Conservation (phyloP, 768 basidiomycete genomes). For the Clitopilus hobsonii region DNA sequence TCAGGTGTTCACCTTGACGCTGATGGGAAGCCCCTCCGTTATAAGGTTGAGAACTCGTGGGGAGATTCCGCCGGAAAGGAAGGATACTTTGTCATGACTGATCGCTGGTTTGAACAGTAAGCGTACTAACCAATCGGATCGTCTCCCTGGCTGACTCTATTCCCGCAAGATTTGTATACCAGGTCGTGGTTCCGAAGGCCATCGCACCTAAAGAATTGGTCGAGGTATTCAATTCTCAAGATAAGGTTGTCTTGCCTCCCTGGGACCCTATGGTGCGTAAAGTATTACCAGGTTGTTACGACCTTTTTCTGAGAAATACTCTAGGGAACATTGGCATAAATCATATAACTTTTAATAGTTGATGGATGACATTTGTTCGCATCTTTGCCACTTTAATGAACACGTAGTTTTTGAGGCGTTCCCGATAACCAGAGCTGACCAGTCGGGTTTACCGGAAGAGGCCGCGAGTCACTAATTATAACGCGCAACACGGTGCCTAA, state of each 20-base stretch:
- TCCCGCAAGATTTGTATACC: constrained; percentile 80
- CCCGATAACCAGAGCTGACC: not conserved
- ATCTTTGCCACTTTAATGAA: not conserved
- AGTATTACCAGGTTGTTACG: too few relatives aligned
- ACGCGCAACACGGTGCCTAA: not conserved
- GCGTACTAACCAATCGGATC: constrained; percentile 21
- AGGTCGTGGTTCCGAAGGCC: constrained; percentile 82
- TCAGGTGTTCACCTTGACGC: constrained; percentile 84
- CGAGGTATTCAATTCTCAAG: constrained; percentile 67
- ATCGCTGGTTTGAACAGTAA: constrained; percentile 88
- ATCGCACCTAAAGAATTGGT: constrained; percentile 80
- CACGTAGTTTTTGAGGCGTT: not conserved
- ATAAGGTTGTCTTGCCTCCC: constrained; percentile 66
- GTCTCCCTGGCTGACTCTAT: not conserved
- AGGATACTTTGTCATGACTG: constrained; percentile 91
- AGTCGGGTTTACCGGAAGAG: too few relatives aligned
- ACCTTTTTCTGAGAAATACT: not conserved
- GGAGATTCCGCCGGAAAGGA: constrained; percentile 71
- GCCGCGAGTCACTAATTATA: too few relatives aligned
- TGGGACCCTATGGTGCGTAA: constrained; percentile 87
- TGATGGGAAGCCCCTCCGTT: constrained; percentile 74
- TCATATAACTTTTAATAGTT: not conserved
- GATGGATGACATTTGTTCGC: too few relatives aligned
- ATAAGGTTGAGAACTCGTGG: constrained; percentile 98
- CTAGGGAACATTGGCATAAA: constrained; percentile 17